These are phyloP conservation scores for Phytophthora niederhauseri DNA, from an alignment of 352 stramenopile species.

Conservation along the genomic window DNA sequence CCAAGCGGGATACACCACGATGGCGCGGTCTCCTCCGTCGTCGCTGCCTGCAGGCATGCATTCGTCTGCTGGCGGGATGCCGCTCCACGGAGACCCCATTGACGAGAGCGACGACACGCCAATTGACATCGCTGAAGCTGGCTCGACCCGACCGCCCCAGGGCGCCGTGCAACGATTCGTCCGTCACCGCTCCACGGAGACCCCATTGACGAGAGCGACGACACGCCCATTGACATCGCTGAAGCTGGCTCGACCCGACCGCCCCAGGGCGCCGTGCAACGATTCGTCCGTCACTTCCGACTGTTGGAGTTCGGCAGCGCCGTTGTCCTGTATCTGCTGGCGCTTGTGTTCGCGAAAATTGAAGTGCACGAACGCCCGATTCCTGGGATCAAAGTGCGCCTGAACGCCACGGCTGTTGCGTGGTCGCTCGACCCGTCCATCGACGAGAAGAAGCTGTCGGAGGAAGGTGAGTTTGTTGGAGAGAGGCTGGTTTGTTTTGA, in stretches of 20 bases:
- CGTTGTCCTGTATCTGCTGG: conserved; percentile 50
- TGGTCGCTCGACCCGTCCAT: conserved; percentile 60
- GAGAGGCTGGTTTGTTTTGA: not conserved
- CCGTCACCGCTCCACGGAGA: conserved; percentile 17
- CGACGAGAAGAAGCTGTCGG: conserved; percentile 49
- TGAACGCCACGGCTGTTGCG: conserved; percentile 44
- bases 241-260: conserved; percentile 15
- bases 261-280: conserved; percentile 8
- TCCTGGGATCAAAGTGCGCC: conserved; percentile 49
- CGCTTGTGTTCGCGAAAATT: conserved; percentile 58
- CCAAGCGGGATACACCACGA: conserved; percentile 12
- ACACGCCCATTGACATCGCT: conserved; percentile 14
- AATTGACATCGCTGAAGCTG: conserved; percentile 24
- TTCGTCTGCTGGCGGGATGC: conserved; percentile 9
- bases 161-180: conserved; percentile 25
- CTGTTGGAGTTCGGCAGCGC: conserved; percentile 62
- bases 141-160: not conserved
- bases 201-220: conserved; percentile 19
- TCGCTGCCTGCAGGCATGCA: conserved; percentile 7
- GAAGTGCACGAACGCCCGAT: conserved; percentile 65
- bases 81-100: conserved; percentile 9
- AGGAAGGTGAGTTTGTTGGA: conserved; percentile 36
- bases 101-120: conserved; percentile 17
- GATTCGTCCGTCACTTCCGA: conserved; percentile 45
- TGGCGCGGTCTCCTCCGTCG: conserved; percentile 15